A percentile compares a stretch with the other conserved stretches of the same genome.
phyloP scores from a whole-genome alignment of 2,329 filamentous ascomycete genomes.

The Microsporum audouinii region DNA sequence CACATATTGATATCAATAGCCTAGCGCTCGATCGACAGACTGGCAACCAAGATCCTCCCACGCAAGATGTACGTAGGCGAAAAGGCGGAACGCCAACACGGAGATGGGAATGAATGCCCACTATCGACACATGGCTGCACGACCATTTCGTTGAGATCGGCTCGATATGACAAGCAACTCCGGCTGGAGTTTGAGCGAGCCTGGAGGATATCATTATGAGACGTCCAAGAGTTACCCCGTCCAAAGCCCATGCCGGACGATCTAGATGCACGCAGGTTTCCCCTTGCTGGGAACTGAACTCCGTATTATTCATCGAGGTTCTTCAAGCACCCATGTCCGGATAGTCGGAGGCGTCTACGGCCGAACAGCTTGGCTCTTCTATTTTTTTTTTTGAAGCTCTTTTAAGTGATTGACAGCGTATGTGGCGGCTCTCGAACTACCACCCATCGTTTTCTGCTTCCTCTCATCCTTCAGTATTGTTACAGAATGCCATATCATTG shows the following conservation, averaged over 20 bases:
- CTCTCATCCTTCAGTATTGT: neutral
- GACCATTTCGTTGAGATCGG: neutral
- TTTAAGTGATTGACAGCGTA: neutral
- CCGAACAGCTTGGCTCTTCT: neutral
- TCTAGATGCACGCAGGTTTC: neutral
- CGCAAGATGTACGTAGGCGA: neutral
- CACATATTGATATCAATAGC: neutral
- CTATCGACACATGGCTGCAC: neutral
- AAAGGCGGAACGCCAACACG: neutral
- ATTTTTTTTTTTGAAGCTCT: too few species aligned
- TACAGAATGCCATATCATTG: neutral
- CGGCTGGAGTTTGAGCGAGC: neutral
- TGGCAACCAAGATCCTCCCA: neutral
- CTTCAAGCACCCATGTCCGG: neutral
- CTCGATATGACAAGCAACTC: neutral
- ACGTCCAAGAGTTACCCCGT: neutral
- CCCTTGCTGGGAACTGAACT: neutral
- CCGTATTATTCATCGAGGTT: neutral
- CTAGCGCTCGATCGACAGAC: neutral
- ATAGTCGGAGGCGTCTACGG: neutral
- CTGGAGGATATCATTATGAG: neutral
- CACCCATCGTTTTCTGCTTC: neutral
- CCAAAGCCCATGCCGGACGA: neutral
- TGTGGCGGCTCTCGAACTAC: constrained; percentile 1
- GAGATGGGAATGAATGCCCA: neutral